phyloP scores from a whole-genome alignment of 768 basidiomycete species.

The Mycena metata region DNA sequence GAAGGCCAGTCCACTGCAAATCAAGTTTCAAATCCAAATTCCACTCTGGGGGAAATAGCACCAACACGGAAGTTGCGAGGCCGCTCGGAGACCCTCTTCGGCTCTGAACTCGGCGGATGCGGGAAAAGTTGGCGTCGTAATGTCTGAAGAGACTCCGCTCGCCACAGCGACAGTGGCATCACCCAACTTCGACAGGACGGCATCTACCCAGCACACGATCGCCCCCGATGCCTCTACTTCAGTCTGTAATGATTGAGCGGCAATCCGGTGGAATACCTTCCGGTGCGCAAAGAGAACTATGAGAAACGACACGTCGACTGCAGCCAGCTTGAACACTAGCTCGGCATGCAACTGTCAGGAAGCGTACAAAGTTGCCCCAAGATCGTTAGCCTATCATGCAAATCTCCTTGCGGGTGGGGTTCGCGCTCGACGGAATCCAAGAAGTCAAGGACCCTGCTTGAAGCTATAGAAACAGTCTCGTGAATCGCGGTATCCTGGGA shows the following conservation, averaged over 20 bases:
- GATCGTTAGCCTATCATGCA: conserved; percentile 16
- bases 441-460: conserved; percentile 47
- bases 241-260: conserved; percentile 47
- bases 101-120: conserved; percentile 56
- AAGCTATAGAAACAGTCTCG: conserved; percentile 50
- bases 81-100: conserved; percentile 68
- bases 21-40: conserved; percentile 15
- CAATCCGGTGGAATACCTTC: conserved; percentile 60
- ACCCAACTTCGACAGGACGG: conserved; percentile 67
- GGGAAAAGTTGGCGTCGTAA: conserved; percentile 31
- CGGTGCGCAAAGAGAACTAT: conserved; percentile 66
- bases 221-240: conserved; percentile 43
- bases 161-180: conserved; percentile 51
- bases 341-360: neutral
- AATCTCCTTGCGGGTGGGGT: conserved; percentile 8
- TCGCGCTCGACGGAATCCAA: conserved; percentile 41
- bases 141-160: conserved; percentile 37
- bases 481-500: conserved; percentile 52
- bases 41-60: neutral
- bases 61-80: conserved; percentile 77
- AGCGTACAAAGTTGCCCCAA: conserved; percentile 38
- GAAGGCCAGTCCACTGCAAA: conserved; percentile 66
- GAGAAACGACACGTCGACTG: conserved; percentile 51
- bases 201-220: conserved; percentile 77
- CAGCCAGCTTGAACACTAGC: neutral